These are phyloP conservation scores for Leptographium wingfieldii DNA, from an alignment of 2,329 filamentous ascomycete genomes.

Conservation along the genomic window DNA sequence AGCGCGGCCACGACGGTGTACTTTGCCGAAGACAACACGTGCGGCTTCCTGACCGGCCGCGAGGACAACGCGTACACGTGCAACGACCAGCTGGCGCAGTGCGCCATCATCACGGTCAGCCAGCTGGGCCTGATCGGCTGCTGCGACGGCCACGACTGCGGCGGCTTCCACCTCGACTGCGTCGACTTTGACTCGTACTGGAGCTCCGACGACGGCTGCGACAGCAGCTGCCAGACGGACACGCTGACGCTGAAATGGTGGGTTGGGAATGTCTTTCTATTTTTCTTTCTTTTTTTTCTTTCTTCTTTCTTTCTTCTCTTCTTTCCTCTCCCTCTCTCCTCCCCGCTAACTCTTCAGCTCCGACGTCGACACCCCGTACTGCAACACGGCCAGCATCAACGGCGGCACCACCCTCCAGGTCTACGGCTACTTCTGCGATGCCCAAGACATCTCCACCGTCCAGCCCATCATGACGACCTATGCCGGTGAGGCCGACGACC, in stretches of 20 bases:
- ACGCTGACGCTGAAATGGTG: too few relatives aligned
- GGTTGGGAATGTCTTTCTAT: too few relatives aligned
- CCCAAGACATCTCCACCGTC: neutral
- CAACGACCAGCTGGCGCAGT: too few relatives aligned
- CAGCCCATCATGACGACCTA: slow-evolving; percentile 9
- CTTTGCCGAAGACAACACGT: slow-evolving; percentile 12
- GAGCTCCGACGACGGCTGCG: too few relatives aligned
- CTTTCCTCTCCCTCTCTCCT: neutral
- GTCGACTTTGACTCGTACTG: too few relatives aligned
- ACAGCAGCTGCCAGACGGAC: too few relatives aligned
- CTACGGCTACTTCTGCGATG: slow-evolving; percentile 9
- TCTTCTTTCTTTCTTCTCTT: neutral
- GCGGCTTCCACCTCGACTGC: too few relatives aligned
- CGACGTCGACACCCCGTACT: slow-evolving; percentile 3
- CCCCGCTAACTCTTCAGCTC: slow-evolving; percentile 8
- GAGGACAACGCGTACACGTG: too few relatives aligned
- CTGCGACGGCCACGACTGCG: too few relatives aligned
- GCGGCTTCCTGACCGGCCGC: slow-evolving; percentile 9
- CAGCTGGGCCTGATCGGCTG: too few relatives aligned
- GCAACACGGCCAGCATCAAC: slow-evolving; percentile 10
- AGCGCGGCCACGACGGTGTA: slow-evolving; percentile 2
- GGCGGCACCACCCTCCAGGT: slow-evolving; percentile 8
- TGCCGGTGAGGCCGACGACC: slow-evolving; percentile 9
- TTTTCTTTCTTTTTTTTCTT: too few relatives aligned
- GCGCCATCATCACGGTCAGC: too few relatives aligned